Evolutionary conservation across 1,139 yeast genomes (phyloP).

Genomic region (Blastobotrys ciferrii): DNA sequence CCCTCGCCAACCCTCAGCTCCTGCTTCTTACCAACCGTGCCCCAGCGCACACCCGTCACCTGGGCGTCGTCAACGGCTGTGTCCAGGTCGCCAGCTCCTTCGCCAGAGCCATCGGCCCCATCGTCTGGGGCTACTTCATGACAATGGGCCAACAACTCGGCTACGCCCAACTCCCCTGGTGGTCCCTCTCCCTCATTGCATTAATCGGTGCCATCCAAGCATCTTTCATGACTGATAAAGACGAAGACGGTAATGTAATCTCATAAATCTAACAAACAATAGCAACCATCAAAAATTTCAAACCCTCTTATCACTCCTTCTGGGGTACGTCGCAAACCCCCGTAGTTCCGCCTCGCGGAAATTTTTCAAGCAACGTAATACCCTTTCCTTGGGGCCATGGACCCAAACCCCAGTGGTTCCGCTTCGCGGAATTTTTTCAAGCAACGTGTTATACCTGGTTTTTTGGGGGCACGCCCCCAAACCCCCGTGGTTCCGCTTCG

Average conservation of each 20-base stretch:
- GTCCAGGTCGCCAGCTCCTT: constrained; percentile 45
- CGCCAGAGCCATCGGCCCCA: constrained; percentile 59
- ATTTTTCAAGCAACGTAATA: background rate
- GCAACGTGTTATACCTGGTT: too few species aligned
- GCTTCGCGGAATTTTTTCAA: too few species aligned
- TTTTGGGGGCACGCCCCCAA: too few species aligned
- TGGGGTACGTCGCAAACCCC: too few species aligned
- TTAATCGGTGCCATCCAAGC: constrained; percentile 31
- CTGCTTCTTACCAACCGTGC: constrained; percentile 35
- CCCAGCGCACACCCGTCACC: constrained; percentile 31
- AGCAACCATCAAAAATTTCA: too few species aligned
- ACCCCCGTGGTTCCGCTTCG: too few species aligned
- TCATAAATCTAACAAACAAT: background rate
- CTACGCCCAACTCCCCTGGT: constrained; percentile 54
- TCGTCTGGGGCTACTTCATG: constrained; percentile 58
- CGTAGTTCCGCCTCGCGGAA: too few species aligned
- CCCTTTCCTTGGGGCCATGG: background rate
- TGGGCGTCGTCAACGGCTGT: constrained; percentile 37
- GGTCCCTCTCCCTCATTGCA: constrained; percentile 39
- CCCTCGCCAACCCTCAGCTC: constrained; percentile 33
- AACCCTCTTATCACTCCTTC: too few species aligned
- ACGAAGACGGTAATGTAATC: constrained; percentile 14
- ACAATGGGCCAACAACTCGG: constrained; percentile 46
- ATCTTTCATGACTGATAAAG: constrained; percentile 11
- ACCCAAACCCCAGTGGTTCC: too few species aligned